Conservation (phyloP, 2,329 filamentous ascomycete species). For the Aspergillus fijiensis region DNA sequence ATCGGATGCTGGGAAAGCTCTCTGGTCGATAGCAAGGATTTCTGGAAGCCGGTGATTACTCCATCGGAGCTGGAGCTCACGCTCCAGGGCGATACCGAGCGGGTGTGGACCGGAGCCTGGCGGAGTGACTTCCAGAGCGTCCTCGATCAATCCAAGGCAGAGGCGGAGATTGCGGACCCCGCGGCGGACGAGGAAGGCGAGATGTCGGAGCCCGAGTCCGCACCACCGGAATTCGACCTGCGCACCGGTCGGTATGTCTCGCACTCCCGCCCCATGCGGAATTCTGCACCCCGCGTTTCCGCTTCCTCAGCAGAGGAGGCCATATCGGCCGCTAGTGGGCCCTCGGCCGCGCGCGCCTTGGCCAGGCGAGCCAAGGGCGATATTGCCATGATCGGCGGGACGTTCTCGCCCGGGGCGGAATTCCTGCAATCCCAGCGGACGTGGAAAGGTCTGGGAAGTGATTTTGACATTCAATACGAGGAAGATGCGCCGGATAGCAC, state of each 20-base stretch:
- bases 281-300: constrained; percentile 33
- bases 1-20: constrained; percentile 98
- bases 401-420: constrained; percentile 88
- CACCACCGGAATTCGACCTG: constrained; percentile 85
- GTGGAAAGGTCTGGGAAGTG: constrained; percentile 88
- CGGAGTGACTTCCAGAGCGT: constrained; percentile 78
- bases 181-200: constrained; percentile 47
- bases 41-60: constrained; percentile 88
- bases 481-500: constrained; percentile 57
- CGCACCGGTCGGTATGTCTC: constrained; percentile 81
- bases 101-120: constrained; percentile 87
- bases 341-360: constrained; percentile 51
- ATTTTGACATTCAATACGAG: constrained; percentile 66
- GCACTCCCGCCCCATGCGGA: constrained; percentile 58
- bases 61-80: constrained; percentile 86
- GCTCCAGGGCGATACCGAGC: constrained; percentile 69
- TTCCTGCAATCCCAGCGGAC: constrained; percentile 78
- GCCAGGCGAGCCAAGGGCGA: constrained; percentile 67
- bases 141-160: constrained; percentile 41
- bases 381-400: constrained; percentile 76
- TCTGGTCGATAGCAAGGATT: constrained; percentile 82
- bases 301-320: constrained; percentile 23
- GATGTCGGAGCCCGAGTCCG: constrained; percentile 68
- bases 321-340: constrained; percentile 25
- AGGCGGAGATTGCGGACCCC: constrained; percentile 27